Percentiles rank a stretch among this genome's conserved stretches.
Conservation (phyloP, 73 alveolate genomes). For the Paramecium caudatum region DNA sequence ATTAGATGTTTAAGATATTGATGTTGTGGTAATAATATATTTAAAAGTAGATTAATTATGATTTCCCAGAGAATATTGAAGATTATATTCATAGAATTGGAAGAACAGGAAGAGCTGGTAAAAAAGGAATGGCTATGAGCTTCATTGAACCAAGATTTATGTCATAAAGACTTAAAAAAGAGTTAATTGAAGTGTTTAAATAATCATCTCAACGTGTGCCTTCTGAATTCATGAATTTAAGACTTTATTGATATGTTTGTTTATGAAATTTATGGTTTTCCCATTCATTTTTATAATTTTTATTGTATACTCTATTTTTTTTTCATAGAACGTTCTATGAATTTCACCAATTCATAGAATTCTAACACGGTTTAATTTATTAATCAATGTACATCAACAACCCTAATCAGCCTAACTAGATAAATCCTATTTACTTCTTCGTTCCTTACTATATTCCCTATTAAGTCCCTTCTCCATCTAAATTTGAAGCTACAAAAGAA, state of each 20-base stretch:
- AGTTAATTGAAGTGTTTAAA: slow-evolving; percentile 14
- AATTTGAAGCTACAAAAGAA: background rate
- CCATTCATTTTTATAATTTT: too few species aligned
- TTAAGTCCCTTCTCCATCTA: background rate
- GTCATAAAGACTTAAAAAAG: background rate
- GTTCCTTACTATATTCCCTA: slow-evolving; percentile 36
- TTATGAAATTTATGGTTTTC: background rate
- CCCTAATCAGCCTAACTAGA: too few species aligned
- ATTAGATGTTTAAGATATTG: slow-evolving; percentile 92
- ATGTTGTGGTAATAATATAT: slow-evolving; percentile 84
- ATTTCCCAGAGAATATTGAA: slow-evolving; percentile 91
- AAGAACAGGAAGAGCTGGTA: slow-evolving; percentile 95
- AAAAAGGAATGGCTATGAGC: slow-evolving; percentile 85
- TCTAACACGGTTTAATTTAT: too few species aligned
- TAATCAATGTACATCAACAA: slow-evolving; percentile 45
- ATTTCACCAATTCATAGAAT: too few species aligned
- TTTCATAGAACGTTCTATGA: too few species aligned
- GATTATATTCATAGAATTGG: slow-evolving; percentile 98
- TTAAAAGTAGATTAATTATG: slow-evolving; percentile 84
- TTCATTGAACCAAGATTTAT: slow-evolving; percentile 72
- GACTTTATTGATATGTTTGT: background rate
- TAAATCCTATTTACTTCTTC: slow-evolving; percentile 40
- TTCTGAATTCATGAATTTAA: background rate
- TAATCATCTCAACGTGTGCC: background rate
- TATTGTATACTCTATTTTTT: too few species aligned